A percentile compares a stretch with the other conserved stretches of the same genome.
These are phyloP conservation scores for Colletotrichum godetiae DNA, from an alignment of 2,329 filamentous ascomycete genomes.

Conservation along the genomic window DNA sequence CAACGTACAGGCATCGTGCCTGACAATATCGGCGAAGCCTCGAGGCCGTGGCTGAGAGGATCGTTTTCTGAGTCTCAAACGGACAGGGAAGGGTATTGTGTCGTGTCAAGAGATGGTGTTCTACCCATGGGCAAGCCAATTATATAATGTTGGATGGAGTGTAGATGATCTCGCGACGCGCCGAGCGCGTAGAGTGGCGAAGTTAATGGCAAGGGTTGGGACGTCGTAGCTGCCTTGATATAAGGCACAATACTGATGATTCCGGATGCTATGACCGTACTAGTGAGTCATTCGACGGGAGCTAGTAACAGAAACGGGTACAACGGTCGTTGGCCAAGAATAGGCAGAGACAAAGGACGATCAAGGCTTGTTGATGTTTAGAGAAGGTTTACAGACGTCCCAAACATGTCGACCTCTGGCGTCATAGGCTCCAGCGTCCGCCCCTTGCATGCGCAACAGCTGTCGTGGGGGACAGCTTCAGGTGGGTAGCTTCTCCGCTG, in stretches of 20 bases:
- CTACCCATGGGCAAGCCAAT: not conserved
- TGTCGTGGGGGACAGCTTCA: constrained; percentile 26
- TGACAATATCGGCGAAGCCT: not conserved
- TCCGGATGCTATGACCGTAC: not conserved
- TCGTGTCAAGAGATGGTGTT: not conserved
- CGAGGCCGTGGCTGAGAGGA: not conserved
- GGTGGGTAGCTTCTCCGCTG: constrained; percentile 15
- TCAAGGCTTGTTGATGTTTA: not conserved
- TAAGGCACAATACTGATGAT: not conserved
- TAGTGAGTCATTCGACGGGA: constrained; percentile 27
- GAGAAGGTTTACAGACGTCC: constrained; percentile 21
- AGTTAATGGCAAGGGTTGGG: constrained; percentile 1
- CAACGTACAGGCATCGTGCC: constrained; percentile 31
- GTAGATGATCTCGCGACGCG: constrained; percentile 13
- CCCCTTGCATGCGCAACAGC: constrained; percentile 32
- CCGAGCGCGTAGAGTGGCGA: constrained; percentile 29
- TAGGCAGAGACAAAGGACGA: constrained; percentile 27
- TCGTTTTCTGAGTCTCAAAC: not conserved
- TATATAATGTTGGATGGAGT: not conserved
- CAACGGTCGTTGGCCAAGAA: constrained; percentile 23
- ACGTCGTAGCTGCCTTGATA: not conserved
- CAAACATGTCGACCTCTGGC: constrained; percentile 16
- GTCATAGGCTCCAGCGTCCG: constrained; percentile 32
- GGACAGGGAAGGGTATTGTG: not conserved
- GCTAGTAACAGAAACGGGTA: constrained; percentile 13